Evolutionary conservation across 1,284 basidiomycete species (phyloP).

Genomic region (Boletus smithii): DNA sequence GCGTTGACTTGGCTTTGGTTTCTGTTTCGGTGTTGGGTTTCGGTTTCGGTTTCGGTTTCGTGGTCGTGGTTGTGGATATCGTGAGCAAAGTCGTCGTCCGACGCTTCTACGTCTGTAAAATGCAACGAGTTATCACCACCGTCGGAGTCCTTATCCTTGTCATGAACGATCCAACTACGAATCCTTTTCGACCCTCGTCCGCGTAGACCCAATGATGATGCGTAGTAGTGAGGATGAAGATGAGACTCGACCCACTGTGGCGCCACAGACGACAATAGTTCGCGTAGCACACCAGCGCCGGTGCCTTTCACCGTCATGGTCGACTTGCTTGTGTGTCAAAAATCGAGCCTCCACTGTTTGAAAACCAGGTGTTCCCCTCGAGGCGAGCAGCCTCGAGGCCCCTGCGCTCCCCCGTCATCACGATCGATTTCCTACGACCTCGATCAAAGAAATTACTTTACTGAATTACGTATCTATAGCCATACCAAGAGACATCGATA

Average conservation of each 20-base stretch:
- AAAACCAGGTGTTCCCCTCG: not conserved
- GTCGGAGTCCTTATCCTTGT: constrained; percentile 8
- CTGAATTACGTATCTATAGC: not conserved
- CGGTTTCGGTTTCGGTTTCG: not conserved
- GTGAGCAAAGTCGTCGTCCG: not conserved
- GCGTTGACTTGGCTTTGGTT: not conserved
- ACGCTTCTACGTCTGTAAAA: constrained; percentile 5
- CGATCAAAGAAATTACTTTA: not conserved
- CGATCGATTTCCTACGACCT: not conserved
- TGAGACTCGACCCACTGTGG: constrained; percentile 26
- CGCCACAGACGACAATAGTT: constrained; percentile 22
- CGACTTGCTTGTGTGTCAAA: constrained; percentile 1
- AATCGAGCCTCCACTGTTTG: not conserved
- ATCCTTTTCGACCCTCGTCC: constrained; percentile 17
- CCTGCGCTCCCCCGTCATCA: not conserved
- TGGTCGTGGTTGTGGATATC: not conserved
- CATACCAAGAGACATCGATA: not conserved
- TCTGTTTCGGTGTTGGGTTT: not conserved
- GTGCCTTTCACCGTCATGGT: not conserved
- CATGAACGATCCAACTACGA: constrained; percentile 17
- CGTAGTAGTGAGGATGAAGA: not conserved
- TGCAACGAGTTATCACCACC: constrained; percentile 17
- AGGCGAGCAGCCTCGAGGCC: not conserved
- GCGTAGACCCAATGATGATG: not conserved
- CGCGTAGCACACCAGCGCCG: constrained; percentile 11